Percentiles rank a stretch among this genome's conserved stretches.
Evolutionary conservation across 148 eudicot genomes (phyloP).

Genomic region (Rhododendron mucronatum): DNA sequence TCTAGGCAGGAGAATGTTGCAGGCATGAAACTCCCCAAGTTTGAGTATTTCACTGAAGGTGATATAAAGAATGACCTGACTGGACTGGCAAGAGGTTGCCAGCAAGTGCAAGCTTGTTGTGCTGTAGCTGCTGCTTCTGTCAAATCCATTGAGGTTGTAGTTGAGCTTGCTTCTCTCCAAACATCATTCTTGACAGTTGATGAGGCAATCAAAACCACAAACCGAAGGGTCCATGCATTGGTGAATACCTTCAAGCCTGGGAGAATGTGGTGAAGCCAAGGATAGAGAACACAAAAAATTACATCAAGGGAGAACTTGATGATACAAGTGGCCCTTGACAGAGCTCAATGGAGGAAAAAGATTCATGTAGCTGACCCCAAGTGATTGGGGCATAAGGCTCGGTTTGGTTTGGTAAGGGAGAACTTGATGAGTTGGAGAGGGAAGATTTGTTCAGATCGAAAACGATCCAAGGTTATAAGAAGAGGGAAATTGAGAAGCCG

Average conservation of each 20-base stretch:
- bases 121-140: conserved; percentile 15
- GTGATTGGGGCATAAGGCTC: no score
- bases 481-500: conserved; percentile 69
- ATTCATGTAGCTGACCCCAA: no score
- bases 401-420: conserved; percentile 33
- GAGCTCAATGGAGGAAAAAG: no score
- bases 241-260: conserved; percentile 69
- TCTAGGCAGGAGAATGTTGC: conserved; percentile 1
- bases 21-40: conserved; percentile 6
- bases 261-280: not conserved
- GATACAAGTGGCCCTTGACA: conserved; percentile 12
- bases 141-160: conserved; percentile 76
- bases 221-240: conserved; percentile 77
- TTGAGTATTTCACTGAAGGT: conserved; percentile 1
- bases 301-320: conserved; percentile 84
- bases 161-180: conserved; percentile 85
- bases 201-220: conserved; percentile 85
- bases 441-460: conserved; percentile 88
- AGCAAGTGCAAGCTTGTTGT: conserved; percentile 6
- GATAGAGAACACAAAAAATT: conserved; percentile 68
- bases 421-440: conserved; percentile 80
- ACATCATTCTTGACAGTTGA: conserved; percentile 86
- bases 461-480: conserved; percentile 80
- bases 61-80: conserved; percentile 5
- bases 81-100: conserved; percentile 6